phyloP scores from a whole-genome alignment of 352 stramenopile genomes.

The Elongisporangium prolatum region DNA sequence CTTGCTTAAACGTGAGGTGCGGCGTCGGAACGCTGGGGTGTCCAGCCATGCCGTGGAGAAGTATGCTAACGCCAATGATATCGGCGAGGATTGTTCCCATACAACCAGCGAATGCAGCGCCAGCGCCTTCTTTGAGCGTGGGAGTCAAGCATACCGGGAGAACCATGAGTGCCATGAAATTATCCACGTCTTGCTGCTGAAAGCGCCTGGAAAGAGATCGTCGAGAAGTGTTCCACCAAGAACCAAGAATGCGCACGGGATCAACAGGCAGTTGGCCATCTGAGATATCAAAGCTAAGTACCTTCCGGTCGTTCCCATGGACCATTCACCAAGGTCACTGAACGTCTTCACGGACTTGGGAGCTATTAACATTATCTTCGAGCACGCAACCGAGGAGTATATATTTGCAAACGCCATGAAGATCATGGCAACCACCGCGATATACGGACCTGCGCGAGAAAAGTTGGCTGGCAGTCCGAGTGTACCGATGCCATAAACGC shows the following conservation, averaged over 20 bases:
- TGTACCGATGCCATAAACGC: constrained; percentile 52
- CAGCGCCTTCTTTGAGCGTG: constrained; percentile 48
- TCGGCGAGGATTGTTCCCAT: constrained; percentile 41
- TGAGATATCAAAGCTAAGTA: constrained; percentile 39
- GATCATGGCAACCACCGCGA: constrained; percentile 31
- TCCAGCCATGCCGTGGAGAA: constrained; percentile 27
- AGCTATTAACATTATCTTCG: constrained; percentile 44
- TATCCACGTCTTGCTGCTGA: constrained; percentile 42
- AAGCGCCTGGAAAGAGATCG: constrained; percentile 37
- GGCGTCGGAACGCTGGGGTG: constrained; percentile 25
- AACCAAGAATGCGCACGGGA: constrained; percentile 42
- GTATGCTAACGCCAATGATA: constrained; percentile 22
- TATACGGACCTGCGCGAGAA: constrained; percentile 33
- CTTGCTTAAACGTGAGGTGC: constrained; percentile 31
- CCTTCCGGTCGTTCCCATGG: constrained; percentile 35
- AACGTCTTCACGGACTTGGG: constrained; percentile 45
- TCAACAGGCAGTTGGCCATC: constrained; percentile 38
- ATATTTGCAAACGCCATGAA: constrained; percentile 66
- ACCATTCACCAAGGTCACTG: constrained; percentile 50
- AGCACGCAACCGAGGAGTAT: constrained; percentile 40
- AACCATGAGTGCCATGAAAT: constrained; percentile 47
- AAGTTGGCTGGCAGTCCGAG: constrained; percentile 56
- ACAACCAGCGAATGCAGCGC: constrained; percentile 39
- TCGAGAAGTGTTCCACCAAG: constrained; percentile 32
- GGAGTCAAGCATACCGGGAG: constrained; percentile 43